Base-by-base conservation (phyloP, 768 basidiomycete genomes). In the Asterophora parasitica region DNA sequence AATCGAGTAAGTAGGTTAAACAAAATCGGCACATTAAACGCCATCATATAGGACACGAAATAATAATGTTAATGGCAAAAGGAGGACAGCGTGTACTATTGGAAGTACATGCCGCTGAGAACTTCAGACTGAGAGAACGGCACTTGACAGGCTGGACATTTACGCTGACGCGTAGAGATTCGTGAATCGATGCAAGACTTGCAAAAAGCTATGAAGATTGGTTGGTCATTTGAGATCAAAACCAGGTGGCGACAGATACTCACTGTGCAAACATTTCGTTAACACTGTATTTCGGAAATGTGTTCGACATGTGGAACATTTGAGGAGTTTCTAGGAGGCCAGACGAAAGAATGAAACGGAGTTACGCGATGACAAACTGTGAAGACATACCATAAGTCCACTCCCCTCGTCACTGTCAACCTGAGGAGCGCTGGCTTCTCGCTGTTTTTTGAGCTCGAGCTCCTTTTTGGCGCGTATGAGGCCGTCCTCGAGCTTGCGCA, bases 191-290 rank as follows among this genome's bases (percentile, higher is more conserved):
- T 77, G 61, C 87, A 96, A 46, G 74, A 63, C 65, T 82, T 85
- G 67, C 89, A 91, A 67, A 94, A 94, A 0, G 91, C 92, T 92
- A 54, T 8, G 31, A 23, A 23, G 23, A 50, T 41, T 4, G 46
- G 47, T 28, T 37, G 9, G 30, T 31, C 16, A 27, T 37, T 7
- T 16, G 17, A 8, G 12, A 9, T 12, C n/a, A 31, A 46, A 3
- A 26, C 0, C 6, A 8, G 6, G 12, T 12, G 23, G 12, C 37
- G 4, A 26, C 1, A 0, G 16, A 19, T 20, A 80, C 90, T 54
- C 62, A 93, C 92, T 89, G 62, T 95, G 93, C 79, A 88, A 83
- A 72, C 92, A 95, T 63, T 91, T 92, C 28, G 82, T 85, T 51
- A 95, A 77, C 32, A 92, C 79, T 4, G 85, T 85, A 40, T 81